Base-by-base conservation (phyloP, 192 early-diverging fungal genomes). In the Chytriomyces sp. region DNA sequence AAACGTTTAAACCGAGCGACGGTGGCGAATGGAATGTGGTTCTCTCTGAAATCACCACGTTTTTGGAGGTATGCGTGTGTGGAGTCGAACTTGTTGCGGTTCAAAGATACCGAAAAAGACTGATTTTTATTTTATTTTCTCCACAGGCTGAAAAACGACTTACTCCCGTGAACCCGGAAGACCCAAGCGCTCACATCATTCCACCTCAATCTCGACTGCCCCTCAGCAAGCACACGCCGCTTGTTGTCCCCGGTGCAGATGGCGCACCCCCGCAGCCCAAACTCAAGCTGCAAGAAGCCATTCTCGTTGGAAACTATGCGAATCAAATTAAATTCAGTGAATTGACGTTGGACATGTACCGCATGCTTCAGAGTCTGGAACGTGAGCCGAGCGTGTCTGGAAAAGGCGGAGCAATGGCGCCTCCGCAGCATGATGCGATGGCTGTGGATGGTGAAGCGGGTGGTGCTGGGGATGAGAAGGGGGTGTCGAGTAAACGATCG, bases 251-350 rank as follows among this genome's bases (percentile, higher is more conserved):
- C 92, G 35, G 74, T 92, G 50, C 87, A 87, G 48, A 63, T 78
- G 47, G 71, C 89, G 72, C 64, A 82, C 48, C 80, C 82, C 53
- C 67, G 4, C 68, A 78, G 10, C 81, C 83, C 5, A 86, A 83
- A 70, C 75, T 95, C 45, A 69, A 87, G 57, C 84, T 99, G 20
- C 96, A 97, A 82, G 96, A 99, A 84, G 96, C 95, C 0, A 97
- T 99, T 61, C 84, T 99, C 46, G 96, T 98, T 57, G 96, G 97
- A 28, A 98, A 96, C 80, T 92, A 93, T 69, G 93, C 94, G 50
- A 94, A 93, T 53, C 96, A 99, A 83, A 96, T 97, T 81, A 98
- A 98, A 75, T 99, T 99, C 80, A 96, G 96, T 0, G 96, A 98
- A 81, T 86, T 98, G 46, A 97, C 95, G 0, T 83, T 98, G 60